Conservation (phyloP, 2,329 filamentous ascomycete species). For the Podosphaera leucotricha region DNA sequence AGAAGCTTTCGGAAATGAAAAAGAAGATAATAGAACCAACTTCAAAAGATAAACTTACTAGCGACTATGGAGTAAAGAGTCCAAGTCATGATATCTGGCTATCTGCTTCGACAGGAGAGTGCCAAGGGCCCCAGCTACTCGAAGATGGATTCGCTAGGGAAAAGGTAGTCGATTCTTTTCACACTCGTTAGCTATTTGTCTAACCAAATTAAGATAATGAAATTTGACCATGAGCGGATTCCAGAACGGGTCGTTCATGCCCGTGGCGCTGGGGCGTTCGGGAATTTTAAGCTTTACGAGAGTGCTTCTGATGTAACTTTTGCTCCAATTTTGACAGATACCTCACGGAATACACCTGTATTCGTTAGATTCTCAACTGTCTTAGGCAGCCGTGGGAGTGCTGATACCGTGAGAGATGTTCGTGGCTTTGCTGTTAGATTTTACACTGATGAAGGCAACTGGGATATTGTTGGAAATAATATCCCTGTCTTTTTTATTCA, state of each 20-base stretch:
- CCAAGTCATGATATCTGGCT: conserved; percentile 59
- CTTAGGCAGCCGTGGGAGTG: conserved; percentile 47
- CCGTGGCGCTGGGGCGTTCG: conserved; percentile 38
- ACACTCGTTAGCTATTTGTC: background rate
- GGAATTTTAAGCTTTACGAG: conserved; percentile 41
- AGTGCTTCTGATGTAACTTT: conserved; percentile 36
- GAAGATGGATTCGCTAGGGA: conserved; percentile 53
- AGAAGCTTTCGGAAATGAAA: conserved; percentile 12
- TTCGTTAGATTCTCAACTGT: conserved; percentile 63
- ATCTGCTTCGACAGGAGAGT: conserved; percentile 33
- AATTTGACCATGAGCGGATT: conserved; percentile 54
- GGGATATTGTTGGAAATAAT: conserved; percentile 52
- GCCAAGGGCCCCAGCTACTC: conserved; percentile 41
- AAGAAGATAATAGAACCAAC: conserved; percentile 31
- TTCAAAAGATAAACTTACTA: conserved; percentile 38
- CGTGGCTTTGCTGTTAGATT: conserved; percentile 59
- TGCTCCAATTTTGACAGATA: conserved; percentile 44
- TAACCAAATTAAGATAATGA: conserved; percentile 30
- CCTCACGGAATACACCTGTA: conserved; percentile 38
- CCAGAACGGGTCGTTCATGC: conserved; percentile 44
- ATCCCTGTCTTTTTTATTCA: conserved; percentile 59
- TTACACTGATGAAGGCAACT: conserved; percentile 57
- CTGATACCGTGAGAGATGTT: conserved; percentile 65
- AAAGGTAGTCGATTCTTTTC: conserved; percentile 27
- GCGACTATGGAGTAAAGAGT: conserved; percentile 55